A percentile compares a stretch with the other conserved stretches of the same genome.
Evolutionary conservation across 768 basidiomycete species (phyloP).

Genomic region (Lentinula detonsa): DNA sequence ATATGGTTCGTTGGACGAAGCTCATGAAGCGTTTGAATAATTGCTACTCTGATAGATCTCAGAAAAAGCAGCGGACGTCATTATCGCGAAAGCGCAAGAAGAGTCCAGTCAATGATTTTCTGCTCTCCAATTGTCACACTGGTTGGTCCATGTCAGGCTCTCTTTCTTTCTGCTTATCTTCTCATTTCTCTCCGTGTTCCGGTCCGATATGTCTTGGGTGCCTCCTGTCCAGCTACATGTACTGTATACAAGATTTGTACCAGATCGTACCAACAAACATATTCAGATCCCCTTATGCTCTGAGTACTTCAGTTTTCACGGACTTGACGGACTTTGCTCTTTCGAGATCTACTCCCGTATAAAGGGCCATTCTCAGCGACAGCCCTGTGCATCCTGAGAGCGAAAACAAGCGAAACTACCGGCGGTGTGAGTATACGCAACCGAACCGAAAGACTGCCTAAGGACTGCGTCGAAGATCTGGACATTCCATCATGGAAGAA

Average conservation of each 20-base stretch:
- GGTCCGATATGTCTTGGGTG: background rate
- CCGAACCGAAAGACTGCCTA: too few relatives aligned
- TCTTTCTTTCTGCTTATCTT: background rate
- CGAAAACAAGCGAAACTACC: too few relatives aligned
- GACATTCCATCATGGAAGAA: too few relatives aligned
- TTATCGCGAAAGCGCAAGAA: slow-evolving; percentile 14
- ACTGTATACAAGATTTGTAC: background rate
- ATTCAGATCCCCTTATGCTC: background rate
- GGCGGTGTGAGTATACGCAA: too few relatives aligned
- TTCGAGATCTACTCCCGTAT: background rate
- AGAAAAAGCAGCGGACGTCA: slow-evolving; percentile 24
- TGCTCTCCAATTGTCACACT: background rate
- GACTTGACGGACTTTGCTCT: background rate
- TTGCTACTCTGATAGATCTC: slow-evolving; percentile 15
- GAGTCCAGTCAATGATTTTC: background rate
- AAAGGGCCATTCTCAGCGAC: background rate
- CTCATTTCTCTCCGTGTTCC: background rate
- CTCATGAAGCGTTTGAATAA: background rate
- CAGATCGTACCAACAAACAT: background rate
- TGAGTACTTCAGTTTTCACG: background rate
- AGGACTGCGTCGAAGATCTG: too few relatives aligned
- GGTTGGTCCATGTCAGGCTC: background rate
- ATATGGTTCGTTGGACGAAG: slow-evolving; percentile 18
- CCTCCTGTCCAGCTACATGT: background rate
- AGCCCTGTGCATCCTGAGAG: background rate